Base-by-base conservation (phyloP, 2,329 filamentous ascomycete genomes). In the Stylonectria norvegica region DNA sequence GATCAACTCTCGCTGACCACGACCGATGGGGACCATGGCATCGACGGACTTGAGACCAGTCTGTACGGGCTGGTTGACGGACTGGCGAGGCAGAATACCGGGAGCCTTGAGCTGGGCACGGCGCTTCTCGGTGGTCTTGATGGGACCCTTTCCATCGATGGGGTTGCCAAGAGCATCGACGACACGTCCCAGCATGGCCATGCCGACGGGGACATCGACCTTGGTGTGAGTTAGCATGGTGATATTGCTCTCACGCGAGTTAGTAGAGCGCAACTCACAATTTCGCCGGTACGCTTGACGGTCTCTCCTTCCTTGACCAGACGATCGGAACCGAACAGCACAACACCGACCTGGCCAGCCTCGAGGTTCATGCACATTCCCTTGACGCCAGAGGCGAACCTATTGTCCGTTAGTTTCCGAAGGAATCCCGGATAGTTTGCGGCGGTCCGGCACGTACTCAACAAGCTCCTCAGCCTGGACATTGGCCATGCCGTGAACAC, bases 351-450 rank as follows among this genome's bases (percentile, higher is more conserved):
- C 77, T 97, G 93, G 72, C 93, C 93, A 73, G 93, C 93, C 79
- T 98, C 93, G 76, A 98, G 85, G 87, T 98, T 98, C 91, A 98
- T 97, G 88, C 91, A 97, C 93, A 98, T 98, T 73, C 93, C 93
- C 85, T 97, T 97, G 75, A 97, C 93, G 73, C 93, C 93, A 57
- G 93, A 98, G 65, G 93, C 89, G 79, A 98, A 98, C 81, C 90
- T 96, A 18, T 34, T 44, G 18, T 5, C 22, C n/a, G 39, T 59
- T 55, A 61, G 48, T 32, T 42, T 33, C 20, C 23, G 32, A 40
- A 42, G 42, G 28, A 40, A 18, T 40, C 39, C 20, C 34, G 25
- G 34, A 17, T 38, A n/a, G 19, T 32, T 45, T 7, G 5, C 28
- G 32, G 9, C 33, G 14, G 31, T 22, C 29, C 38, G 56, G 45